Base-by-base conservation (phyloP, 1,284 basidiomycete species). In the Grifola frondosa region DNA sequence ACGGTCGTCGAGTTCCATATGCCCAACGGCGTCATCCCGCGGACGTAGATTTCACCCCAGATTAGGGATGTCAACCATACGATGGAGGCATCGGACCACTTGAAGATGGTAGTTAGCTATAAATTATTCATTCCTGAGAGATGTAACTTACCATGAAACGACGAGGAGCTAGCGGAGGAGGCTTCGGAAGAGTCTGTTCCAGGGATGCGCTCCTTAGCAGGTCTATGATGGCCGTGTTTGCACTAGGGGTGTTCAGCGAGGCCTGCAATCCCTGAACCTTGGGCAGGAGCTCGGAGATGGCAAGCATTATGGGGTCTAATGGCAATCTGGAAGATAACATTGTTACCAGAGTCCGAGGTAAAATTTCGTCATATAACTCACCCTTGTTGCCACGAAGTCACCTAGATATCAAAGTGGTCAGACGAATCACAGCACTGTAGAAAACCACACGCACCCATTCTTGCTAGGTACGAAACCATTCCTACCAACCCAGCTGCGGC, bases 21-120 rank as follows among this genome's bases (percentile, higher is more conserved):
- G 6, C 89, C 90, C 23, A 92, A 69, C 5, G 85, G 84, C 2
- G 83, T 81, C 77, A 93, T 84, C 7, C 84, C 85, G 29, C 84
- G 83, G n/a, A 97, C 86, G 60, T 94, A 97, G 17, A 94, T 80
- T 60, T 94, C 91, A 31, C 93, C 93, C 91, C 93, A 97, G 25
- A 94, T 81, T 39, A 96, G 67, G 1, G 88, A 91, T 8, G 91
- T 90, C 34, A 95, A 73, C 93, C 93, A 96, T 10, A 94, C 78
- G 42, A 86, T 75, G 4, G 90, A 92, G 4, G 90, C 85, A 51
- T 91, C 85, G 5, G 91, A 88, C 91, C 91, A 96, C 88, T 92
- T 46, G 11, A 30, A 24, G 21, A 37, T 22, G 3, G 15, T 12
- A 7, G 44, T 38, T 13, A 46, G n/a, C 23, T 31, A 23, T 46